phyloP scores from a whole-genome alignment of 2,329 filamentous ascomycete species.

The Xylariaceae sp. region DNA sequence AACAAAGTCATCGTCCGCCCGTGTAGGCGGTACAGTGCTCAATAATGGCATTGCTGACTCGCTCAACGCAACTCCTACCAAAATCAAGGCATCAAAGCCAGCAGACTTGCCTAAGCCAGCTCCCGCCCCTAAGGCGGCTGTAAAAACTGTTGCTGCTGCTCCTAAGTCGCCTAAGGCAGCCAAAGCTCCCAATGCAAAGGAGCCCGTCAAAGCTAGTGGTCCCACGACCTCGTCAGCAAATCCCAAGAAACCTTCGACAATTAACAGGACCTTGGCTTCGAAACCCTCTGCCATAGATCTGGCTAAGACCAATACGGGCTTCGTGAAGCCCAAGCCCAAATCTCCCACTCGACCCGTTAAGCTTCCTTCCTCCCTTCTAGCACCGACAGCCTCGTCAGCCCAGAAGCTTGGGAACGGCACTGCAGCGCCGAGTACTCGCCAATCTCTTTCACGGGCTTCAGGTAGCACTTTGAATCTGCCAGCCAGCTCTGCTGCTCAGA shows the following conservation, averaged over 20 bases:
- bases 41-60: slow-evolving; percentile 15
- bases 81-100: slow-evolving; percentile 23
- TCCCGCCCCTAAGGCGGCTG: slow-evolving; percentile 24
- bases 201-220: slow-evolving; percentile 27
- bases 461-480: slow-evolving; percentile 33
- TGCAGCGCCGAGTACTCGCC: slow-evolving; percentile 28
- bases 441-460: slow-evolving; percentile 40
- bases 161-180: slow-evolving; percentile 36
- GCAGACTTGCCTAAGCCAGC: slow-evolving; percentile 20
- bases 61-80: slow-evolving; percentile 22
- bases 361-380: slow-evolving; percentile 63
- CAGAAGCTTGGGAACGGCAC: slow-evolving; percentile 51
- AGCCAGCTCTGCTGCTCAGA: slow-evolving; percentile 28
- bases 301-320: slow-evolving; percentile 39
- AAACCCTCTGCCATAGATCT: slow-evolving; percentile 42
- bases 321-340: slow-evolving; percentile 58
- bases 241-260: slow-evolving; percentile 29
- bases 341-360: slow-evolving; percentile 67
- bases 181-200: slow-evolving; percentile 35
- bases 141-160: slow-evolving; percentile 33
- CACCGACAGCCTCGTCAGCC: slow-evolving; percentile 66
- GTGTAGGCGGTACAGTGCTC: slow-evolving; percentile 18
- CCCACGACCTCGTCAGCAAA: slow-evolving; percentile 33
- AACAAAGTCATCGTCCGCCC: slow-evolving; percentile 24
- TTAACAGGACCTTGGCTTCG: slow-evolving; percentile 30